Evolutionary conservation across 1,139 yeast genomes (phyloP).

Genomic region (Candida dubliniensis): DNA sequence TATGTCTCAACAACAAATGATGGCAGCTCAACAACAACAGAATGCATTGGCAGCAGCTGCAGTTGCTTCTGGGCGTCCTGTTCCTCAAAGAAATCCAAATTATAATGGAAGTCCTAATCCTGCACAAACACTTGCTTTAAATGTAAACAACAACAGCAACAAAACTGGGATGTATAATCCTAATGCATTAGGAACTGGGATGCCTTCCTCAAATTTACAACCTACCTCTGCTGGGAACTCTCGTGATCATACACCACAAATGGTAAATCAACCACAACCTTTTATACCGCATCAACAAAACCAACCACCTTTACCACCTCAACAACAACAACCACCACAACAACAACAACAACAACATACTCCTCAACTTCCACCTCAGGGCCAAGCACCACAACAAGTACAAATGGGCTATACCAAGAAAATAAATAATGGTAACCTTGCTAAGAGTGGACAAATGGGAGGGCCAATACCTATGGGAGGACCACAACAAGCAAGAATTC

Average conservation of each 20-base stretch:
- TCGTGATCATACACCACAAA: slow-evolving; percentile 17
- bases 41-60: slow-evolving; percentile 11
- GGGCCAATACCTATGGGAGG: slow-evolving; percentile 1
- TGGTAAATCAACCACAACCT: slow-evolving; percentile 14
- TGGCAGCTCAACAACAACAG: slow-evolving; percentile 8
- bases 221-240: slow-evolving; percentile 12
- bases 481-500: slow-evolving; percentile 2
- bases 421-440: not conserved
- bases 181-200: slow-evolving; percentile 9
- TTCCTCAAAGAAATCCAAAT: slow-evolving; percentile 11
- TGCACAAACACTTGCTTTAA: slow-evolving; percentile 5
- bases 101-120: slow-evolving; percentile 9
- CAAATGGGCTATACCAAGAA: not conserved
- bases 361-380: slow-evolving; percentile 8
- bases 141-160: not conserved
- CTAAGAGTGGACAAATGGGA: slow-evolving; percentile 1
- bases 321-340: slow-evolving; percentile 1
- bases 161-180: slow-evolving; percentile 10
- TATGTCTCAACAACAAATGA: slow-evolving; percentile 10
- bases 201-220: slow-evolving; percentile 9
- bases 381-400: slow-evolving; percentile 6
- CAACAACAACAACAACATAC: slow-evolving; percentile 12
- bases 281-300: slow-evolving; percentile 6
- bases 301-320: slow-evolving; percentile 1
- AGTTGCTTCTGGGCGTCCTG: slow-evolving; percentile 12